Evolutionary conservation across 2,329 filamentous ascomycete genomes (phyloP), one percentile per base, ranked within the genome.

Genomic region (Alternaria brassicicola): DNA sequence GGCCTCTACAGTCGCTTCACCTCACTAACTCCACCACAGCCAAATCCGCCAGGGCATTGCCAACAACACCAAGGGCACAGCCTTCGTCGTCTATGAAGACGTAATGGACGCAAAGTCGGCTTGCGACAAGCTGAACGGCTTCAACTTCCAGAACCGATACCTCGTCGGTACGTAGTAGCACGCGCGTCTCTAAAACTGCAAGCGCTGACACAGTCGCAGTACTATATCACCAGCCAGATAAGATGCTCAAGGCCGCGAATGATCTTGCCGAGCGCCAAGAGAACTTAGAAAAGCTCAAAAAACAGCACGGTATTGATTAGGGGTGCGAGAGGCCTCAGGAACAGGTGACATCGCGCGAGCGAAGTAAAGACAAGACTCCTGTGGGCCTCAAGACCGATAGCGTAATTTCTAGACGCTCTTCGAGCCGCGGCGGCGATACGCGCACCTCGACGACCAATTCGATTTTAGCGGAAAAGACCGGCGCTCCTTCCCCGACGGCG

Each of bases 131-230:
- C 86, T 99, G 79, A 99, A 99, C 85, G 95, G 95, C 78, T 99
- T 96, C 88, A 99, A 99, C 84, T 99, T 99, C 81, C 95, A 99
- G 84, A 97, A 94, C 83, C 91, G 95, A 78, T 99, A 99, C 82
- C 91, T 99, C 72, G 95, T 99, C 76, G 93, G 92, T 96, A 87
- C 62, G 92, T 47, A 39, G 33, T 49, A 31, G 9, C n/a, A n/a
- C n/a, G 47, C 30, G 47, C 19, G 8, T 23, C 23, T 15, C 2
- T 31, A 5, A 15, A 8, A 23, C 30, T 10, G 66, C 70, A 52
- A 61, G 52, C 17, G 45, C 12, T 35, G 17, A 59, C 28, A 46
- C 28, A 46, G 33, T 4, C 15, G 26, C 70, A 86, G 89, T 91
- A 59, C 81, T 92, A 76, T 91, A 91, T 75, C 89, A 92, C 76